Conservation (phyloP, 1,139 yeast genomes). For the Kodamaea suecica region DNA sequence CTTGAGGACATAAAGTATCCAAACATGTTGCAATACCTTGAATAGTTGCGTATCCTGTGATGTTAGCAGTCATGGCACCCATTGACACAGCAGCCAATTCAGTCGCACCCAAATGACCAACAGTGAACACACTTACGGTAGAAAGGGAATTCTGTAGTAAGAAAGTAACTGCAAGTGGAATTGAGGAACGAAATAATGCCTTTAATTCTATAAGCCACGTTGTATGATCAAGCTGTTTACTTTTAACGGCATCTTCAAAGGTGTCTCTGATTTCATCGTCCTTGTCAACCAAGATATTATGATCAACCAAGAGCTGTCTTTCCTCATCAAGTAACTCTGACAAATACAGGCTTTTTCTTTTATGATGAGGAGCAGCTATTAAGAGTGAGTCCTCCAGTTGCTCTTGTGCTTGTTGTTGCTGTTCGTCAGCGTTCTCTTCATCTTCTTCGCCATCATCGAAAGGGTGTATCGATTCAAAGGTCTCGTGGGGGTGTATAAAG, state of each 20-base stretch:
- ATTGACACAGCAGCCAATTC: constrained; percentile 60
- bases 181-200: constrained; percentile 40
- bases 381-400: constrained; percentile 15
- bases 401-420: constrained; percentile 1
- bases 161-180: constrained; percentile 54
- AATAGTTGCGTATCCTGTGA: constrained; percentile 56
- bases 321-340: constrained; percentile 35
- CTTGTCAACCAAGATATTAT: constrained; percentile 23
- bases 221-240: constrained; percentile 25
- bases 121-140: constrained; percentile 56
- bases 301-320: constrained; percentile 33
- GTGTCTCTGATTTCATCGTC: constrained; percentile 31
- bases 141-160: constrained; percentile 54
- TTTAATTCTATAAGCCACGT: constrained; percentile 36
- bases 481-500: constrained; percentile 24
- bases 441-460: constrained; percentile 10
- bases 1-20: constrained; percentile 78
- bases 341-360: constrained; percentile 11
- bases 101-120: constrained; percentile 57
- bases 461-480: constrained; percentile 1
- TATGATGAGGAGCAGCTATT: constrained; percentile 12
- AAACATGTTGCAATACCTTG: constrained; percentile 72
- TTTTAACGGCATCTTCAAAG: constrained; percentile 37
- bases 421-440: constrained; percentile 1
- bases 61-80: constrained; percentile 63